These are phyloP conservation scores for Mycena galericulata DNA, from an alignment of 768 basidiomycete species.

Conservation along the genomic window DNA sequence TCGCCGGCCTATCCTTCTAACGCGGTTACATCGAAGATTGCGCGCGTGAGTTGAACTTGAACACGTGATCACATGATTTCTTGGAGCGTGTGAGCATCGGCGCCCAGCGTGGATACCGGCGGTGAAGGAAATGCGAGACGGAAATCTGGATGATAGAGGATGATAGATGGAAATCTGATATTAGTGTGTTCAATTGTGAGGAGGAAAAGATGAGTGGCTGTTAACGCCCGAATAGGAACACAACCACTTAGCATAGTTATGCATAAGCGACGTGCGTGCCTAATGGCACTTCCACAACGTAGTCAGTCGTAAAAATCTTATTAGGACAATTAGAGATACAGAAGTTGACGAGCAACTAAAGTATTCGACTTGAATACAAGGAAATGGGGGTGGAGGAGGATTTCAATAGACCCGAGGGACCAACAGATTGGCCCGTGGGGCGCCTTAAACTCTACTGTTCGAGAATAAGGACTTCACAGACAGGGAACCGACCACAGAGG, in stretches of 20 bases:
- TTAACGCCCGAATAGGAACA: constrained; percentile 5
- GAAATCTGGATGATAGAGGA: neutral
- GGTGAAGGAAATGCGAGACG: neutral
- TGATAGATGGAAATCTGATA: too few relatives aligned
- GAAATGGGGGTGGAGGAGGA: too few relatives aligned
- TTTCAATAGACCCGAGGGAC: too few relatives aligned
- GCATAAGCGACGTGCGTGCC: constrained; percentile 8
- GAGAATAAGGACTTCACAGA: too few relatives aligned
- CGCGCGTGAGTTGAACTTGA: neutral
- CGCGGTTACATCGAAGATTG: neutral
- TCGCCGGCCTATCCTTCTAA: neutral
- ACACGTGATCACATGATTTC: neutral
- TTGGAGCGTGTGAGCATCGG: neutral
- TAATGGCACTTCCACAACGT: constrained; percentile 2
- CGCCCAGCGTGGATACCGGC: neutral
- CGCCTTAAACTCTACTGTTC: too few relatives aligned
- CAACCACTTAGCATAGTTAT: neutral
- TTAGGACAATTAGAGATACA: too few relatives aligned
- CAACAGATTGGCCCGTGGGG: too few relatives aligned
- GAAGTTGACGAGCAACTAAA: too few relatives aligned
- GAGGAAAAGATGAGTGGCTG: neutral
- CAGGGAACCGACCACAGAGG: too few relatives aligned
- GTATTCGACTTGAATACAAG: too few relatives aligned
- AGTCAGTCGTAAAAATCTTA: too few relatives aligned
- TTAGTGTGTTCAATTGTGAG: neutral